These are phyloP conservation scores for Rhypophila decipiens DNA, from an alignment of 495 filamentous ascomycete genomes.

Conservation along the genomic window DNA sequence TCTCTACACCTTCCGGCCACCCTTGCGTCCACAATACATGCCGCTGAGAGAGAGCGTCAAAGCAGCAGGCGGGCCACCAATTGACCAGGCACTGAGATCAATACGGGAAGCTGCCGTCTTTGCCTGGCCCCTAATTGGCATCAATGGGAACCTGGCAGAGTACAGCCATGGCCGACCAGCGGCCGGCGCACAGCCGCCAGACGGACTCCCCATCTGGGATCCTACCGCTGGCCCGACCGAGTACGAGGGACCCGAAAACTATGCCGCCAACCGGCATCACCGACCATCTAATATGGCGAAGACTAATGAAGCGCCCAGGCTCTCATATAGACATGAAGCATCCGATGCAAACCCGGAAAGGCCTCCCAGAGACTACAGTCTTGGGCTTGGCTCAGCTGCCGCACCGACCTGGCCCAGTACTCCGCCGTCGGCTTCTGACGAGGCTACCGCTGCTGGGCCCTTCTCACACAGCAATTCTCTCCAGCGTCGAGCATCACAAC, in stretches of 20 bases:
- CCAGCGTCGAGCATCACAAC: no score
- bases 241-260: conserved; percentile 15
- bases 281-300: neutral
- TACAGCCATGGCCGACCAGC: conserved; percentile 56
- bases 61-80: conserved; percentile 43
- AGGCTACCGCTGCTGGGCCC: no score
- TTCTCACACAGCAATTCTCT: no score
- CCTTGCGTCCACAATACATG: conserved; percentile 37
- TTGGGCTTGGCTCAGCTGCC: no score
- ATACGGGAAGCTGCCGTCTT: conserved; percentile 83
- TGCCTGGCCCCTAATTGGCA: conserved; percentile 73
- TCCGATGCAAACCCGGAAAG: no score
- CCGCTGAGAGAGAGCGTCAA: conserved; percentile 38
- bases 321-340: neutral
- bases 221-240: conserved; percentile 14
- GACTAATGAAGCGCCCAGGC: neutral
- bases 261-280: neutral
- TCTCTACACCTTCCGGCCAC: conserved; percentile 36
- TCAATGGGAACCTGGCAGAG: conserved; percentile 67
- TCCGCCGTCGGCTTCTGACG: no score
- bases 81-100: conserved; percentile 65
- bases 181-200: conserved; percentile 52
- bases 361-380: no score
- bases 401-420: no score
- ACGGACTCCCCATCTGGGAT: conserved; percentile 53